phyloP scores from a whole-genome alignment of 176 grass and related monocot genomes.

The Raddia guianensis region DNA sequence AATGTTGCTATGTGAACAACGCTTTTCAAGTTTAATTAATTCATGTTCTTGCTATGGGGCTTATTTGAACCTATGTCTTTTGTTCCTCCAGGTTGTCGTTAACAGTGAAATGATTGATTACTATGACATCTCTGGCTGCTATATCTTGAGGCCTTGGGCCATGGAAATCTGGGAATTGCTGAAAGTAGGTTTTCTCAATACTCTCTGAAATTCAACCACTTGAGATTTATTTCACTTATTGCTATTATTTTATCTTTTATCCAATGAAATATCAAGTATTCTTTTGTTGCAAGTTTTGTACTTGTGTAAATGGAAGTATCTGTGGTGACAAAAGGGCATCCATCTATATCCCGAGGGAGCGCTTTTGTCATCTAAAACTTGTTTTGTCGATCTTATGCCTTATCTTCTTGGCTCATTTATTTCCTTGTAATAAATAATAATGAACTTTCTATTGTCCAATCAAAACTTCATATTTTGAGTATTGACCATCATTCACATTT shows the following conservation, averaged over 20 bases:
- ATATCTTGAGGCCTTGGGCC: constrained; percentile 87
- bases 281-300: constrained; percentile 8
- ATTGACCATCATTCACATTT: not conserved
- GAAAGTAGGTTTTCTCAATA: constrained; percentile 54
- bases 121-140: constrained; percentile 96
- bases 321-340: not conserved
- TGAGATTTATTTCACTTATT: not conserved
- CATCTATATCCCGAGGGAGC: not conserved
- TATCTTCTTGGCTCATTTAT: not conserved
- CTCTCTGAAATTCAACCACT: not conserved
- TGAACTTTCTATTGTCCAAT: not conserved
- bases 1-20: not conserved
- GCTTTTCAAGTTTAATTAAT: not conserved
- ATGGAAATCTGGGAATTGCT: constrained; percentile 89
- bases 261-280: not conserved
- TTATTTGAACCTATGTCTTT: not conserved
- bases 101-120: constrained; percentile 98
- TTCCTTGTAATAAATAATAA: not conserved
- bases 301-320: not conserved
- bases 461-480: not conserved
- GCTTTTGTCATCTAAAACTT: constrained; percentile 3
- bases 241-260: not conserved
- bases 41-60: not conserved
- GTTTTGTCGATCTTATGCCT: not conserved
- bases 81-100: constrained; percentile 73